These are phyloP conservation scores for Penicillium sp. DNA, from an alignment of 2,329 filamentous ascomycete species.

Conservation along the genomic window DNA sequence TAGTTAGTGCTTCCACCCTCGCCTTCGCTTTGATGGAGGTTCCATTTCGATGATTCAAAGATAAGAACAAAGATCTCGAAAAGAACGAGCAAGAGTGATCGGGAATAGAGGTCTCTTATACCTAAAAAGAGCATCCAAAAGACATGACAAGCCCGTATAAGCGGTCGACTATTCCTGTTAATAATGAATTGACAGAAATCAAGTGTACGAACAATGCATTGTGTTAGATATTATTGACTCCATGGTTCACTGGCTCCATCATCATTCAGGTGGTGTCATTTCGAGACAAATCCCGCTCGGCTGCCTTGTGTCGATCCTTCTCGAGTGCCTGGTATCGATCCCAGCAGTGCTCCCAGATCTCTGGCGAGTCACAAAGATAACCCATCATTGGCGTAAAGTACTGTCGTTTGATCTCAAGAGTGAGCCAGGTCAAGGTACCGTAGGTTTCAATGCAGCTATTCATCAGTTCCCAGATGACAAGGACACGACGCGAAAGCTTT, in stretches of 20 bases:
- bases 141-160: no score
- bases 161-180: no score
- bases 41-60: no score
- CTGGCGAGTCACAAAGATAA: conserved; percentile 9
- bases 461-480: conserved; percentile 20
- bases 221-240: no score
- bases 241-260: not conserved
- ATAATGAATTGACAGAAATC: no score
- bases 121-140: no score
- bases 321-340: not conserved
- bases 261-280: not conserved
- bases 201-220: no score
- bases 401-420: conserved; percentile 12
- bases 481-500: conserved; percentile 14
- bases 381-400: conserved; percentile 16
- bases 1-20: no score
- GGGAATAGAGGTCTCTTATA: no score
- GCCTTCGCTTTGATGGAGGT: no score
- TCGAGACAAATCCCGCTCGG: not conserved
- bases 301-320: not conserved
- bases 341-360: conserved; percentile 10
- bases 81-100: no score
- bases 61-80: no score
- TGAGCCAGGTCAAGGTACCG: conserved; percentile 12
- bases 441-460: conserved; percentile 24